phyloP scores from a whole-genome alignment of 495 filamentous ascomycete genomes.

The Aspergillus homomorphus region DNA sequence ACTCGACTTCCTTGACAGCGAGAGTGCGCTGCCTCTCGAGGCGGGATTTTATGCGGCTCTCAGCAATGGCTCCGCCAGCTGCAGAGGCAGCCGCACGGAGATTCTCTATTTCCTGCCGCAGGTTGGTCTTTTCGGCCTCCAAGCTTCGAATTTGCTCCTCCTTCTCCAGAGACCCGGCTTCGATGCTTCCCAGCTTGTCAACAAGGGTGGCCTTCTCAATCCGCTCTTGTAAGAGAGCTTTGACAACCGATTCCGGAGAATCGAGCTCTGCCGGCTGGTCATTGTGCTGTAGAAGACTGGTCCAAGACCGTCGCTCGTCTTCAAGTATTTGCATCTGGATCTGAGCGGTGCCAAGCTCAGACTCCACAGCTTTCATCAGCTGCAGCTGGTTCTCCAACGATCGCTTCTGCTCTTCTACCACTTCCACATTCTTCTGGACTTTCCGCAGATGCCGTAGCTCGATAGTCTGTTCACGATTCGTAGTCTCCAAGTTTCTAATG shows the following conservation, averaged over 20 bases:
- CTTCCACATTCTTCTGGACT: conserved; percentile 76
- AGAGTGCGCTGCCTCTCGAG: conserved; percentile 82
- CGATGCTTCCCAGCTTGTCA: conserved; percentile 70
- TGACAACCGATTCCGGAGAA: conserved; percentile 83
- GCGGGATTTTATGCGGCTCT: conserved; percentile 60
- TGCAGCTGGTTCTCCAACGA: conserved; percentile 73
- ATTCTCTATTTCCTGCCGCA: conserved; percentile 68
- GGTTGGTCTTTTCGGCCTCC: conserved; percentile 60
- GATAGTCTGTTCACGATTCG: conserved; percentile 72
- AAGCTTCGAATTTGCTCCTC: conserved; percentile 71
- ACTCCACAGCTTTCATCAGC: conserved; percentile 67
- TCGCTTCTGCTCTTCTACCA: conserved; percentile 95
- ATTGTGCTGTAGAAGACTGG: conserved; percentile 74
- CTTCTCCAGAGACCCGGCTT: conserved; percentile 77
- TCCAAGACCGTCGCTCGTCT: conserved; percentile 84
- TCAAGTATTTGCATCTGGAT: conserved; percentile 83
- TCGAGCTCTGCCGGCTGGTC: conserved; percentile 68
- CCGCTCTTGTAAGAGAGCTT: conserved; percentile 75
- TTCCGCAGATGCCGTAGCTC: conserved; percentile 80
- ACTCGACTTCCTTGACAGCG: conserved; percentile 88
- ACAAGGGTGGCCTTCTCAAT: conserved; percentile 73
- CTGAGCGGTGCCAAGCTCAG: conserved; percentile 71
- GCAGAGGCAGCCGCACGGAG: conserved; percentile 42
- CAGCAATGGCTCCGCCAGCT: conserved; percentile 35
- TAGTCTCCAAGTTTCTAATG: conserved; percentile 76